Percentiles rank a stretch among this genome's conserved stretches.
phyloP scores from a whole-genome alignment of 495 filamentous ascomycete genomes.

The Thozetella sp. region DNA sequence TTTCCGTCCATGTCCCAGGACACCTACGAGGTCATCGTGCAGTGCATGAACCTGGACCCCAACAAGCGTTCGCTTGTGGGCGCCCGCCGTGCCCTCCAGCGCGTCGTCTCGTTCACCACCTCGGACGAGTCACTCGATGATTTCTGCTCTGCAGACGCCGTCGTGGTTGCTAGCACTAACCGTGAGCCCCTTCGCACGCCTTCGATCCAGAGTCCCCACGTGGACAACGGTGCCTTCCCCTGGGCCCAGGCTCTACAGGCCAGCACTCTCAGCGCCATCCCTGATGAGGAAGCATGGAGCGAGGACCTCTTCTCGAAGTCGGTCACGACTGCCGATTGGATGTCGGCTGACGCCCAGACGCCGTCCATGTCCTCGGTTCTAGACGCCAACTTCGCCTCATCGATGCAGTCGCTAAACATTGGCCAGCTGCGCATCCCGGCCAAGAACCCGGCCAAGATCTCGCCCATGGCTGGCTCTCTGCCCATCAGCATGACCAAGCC shows the following conservation, averaged over 20 bases:
- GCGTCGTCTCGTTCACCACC: constrained; percentile 89
- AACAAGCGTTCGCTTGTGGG: constrained; percentile 79
- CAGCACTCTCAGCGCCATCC: constrained; percentile 81
- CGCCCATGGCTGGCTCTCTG: constrained; percentile 70
- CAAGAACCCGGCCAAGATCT: constrained; percentile 26
- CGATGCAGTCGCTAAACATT: constrained; percentile 60
- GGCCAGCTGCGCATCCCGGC: constrained; percentile 38
- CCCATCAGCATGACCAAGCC: constrained; percentile 69
- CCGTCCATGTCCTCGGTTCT: constrained; percentile 80
- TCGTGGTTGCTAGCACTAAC: constrained; percentile 77
- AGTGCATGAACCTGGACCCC: constrained; percentile 89
- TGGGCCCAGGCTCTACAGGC: constrained; percentile 92
- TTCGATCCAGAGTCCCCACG: constrained; percentile 84
- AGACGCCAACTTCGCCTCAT: constrained; percentile 73
- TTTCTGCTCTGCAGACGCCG: constrained; percentile 83
- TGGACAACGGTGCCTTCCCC: constrained; percentile 83
- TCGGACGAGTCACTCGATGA: constrained; percentile 85
- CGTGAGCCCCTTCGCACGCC: constrained; percentile 95
- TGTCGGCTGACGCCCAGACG: constrained; percentile 64
- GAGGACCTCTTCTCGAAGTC: constrained; percentile 89
- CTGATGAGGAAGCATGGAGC: constrained; percentile 72
- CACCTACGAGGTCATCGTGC: constrained; percentile 87
- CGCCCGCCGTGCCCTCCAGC: constrained; percentile 73
- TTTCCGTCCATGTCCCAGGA: constrained; percentile 99
- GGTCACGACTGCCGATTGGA: constrained; percentile 73